Evolutionary conservation across 164 flowering plant genomes (phyloP).

Genomic region (Vitis amurensis): DNA sequence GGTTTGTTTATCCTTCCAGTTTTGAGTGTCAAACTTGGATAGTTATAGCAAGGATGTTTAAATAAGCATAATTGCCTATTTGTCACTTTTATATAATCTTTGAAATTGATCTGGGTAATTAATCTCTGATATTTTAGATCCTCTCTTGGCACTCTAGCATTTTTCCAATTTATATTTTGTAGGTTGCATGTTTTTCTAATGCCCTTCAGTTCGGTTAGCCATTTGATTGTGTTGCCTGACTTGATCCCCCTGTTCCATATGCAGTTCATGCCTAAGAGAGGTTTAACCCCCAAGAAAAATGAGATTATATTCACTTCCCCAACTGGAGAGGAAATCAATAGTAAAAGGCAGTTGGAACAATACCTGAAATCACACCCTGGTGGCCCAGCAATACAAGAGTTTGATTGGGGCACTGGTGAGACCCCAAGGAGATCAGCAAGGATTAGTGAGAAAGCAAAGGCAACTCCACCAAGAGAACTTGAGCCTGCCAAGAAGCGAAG

Average conservation of each 20-base stretch:
- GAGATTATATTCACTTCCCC: constrained; percentile 44
- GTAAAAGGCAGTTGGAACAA: constrained; percentile 39
- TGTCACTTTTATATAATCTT: no score
- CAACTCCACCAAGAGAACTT: constrained; percentile 28
- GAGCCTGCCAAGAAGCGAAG: constrained; percentile 51
- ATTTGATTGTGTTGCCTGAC: not conserved
- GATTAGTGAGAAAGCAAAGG: constrained; percentile 43
- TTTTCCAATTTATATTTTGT: not conserved
- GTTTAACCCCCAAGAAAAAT: constrained; percentile 33
- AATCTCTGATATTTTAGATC: not conserved
- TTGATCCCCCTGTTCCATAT: not conserved
- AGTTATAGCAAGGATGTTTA: not conserved
- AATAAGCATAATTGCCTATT: no score
- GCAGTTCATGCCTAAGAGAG: constrained; percentile 39
- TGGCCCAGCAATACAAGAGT: constrained; percentile 37
- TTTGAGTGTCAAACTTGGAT: constrained; percentile 9
- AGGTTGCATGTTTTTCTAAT: not conserved
- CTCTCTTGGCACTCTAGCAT: not conserved
- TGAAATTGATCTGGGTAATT: no score
- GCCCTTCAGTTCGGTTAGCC: not conserved
- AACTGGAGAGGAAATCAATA: constrained; percentile 43
- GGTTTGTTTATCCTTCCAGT: not conserved
- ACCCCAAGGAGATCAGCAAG: constrained; percentile 50
- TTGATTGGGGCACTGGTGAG: constrained; percentile 55
- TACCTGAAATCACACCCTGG: constrained; percentile 49